Conservation (phyloP, 768 basidiomycete species). For the Dictyophora rubrovolvata region DNA sequence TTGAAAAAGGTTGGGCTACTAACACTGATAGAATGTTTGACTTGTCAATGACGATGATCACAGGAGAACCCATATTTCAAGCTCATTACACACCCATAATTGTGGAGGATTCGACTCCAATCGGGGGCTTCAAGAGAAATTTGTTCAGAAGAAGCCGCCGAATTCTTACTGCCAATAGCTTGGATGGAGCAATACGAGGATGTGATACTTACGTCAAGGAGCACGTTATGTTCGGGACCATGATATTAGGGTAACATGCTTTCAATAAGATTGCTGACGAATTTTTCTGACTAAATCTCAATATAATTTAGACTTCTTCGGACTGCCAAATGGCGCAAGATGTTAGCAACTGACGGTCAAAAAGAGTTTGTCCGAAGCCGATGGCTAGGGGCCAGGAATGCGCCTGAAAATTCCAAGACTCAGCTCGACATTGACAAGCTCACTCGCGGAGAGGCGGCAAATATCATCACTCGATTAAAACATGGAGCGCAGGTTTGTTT, state of each 20-base stretch:
- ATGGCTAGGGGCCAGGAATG: slow-evolving; percentile 23
- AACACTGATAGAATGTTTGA: not conserved
- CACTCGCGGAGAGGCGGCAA: slow-evolving; percentile 73
- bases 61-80: slow-evolving; percentile 26
- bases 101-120: not conserved
- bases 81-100: slow-evolving; percentile 48
- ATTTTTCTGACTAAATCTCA: not conserved
- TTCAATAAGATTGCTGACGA: slow-evolving; percentile 4
- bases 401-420: slow-evolving; percentile 13
- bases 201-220: slow-evolving; percentile 56
- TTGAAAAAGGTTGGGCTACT: slow-evolving; percentile 19
- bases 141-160: slow-evolving; percentile 38
- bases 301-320: slow-evolving; percentile 40
- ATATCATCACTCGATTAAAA: slow-evolving; percentile 65
- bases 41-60: not conserved
- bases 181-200: slow-evolving; percentile 53
- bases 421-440: slow-evolving; percentile 31
- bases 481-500: slow-evolving; percentile 59
- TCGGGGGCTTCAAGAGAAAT: slow-evolving; percentile 33
- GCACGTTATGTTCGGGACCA: slow-evolving; percentile 43
- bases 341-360: slow-evolving; percentile 53
- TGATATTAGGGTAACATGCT: slow-evolving; percentile 36
- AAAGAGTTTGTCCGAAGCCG: slow-evolving; percentile 45
- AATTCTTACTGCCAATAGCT: slow-evolving; percentile 42
- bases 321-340: slow-evolving; percentile 54